Percentiles rank a stretch among this genome's conserved stretches.
Conservation (phyloP, 352 stramenopile species). For the Plasmopara viticola region DNA sequence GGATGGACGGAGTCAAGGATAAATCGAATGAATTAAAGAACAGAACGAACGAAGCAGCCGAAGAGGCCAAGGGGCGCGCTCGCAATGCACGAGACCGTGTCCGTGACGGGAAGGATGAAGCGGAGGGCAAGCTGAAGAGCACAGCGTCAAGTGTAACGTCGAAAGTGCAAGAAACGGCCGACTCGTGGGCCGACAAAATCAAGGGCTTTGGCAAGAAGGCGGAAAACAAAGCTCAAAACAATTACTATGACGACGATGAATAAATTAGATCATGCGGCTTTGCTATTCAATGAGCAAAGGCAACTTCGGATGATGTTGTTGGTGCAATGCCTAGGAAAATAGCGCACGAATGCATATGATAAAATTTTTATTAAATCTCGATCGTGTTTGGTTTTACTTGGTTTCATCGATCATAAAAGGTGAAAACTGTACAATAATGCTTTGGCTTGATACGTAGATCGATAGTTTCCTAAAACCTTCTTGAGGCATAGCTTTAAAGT, state of each 20-base stretch:
- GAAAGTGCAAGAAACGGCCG: conserved; percentile 32
- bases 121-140: conserved; percentile 21
- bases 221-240: conserved; percentile 15
- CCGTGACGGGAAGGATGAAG: conserved; percentile 27
- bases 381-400: too few relatives aligned
- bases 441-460: too few relatives aligned
- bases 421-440: too few relatives aligned
- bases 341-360: too few relatives aligned
- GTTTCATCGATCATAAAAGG: too few relatives aligned
- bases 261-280: background rate
- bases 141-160: conserved; percentile 28
- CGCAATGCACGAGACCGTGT: conserved; percentile 24
- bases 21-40: conserved; percentile 28
- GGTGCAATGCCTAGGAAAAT: too few relatives aligned
- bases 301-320: too few relatives aligned
- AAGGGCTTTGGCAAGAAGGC: conserved; percentile 35
- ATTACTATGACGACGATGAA: conserved; percentile 17
- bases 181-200: conserved; percentile 29
- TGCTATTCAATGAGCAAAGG: too few relatives aligned
- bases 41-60: conserved; percentile 24
- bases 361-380: too few relatives aligned
- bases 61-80: conserved; percentile 23
- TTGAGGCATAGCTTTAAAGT: too few relatives aligned
- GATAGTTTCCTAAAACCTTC: too few relatives aligned
- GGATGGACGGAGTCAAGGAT: conserved; percentile 47